A percentile compares a stretch with the other conserved stretches of the same genome.
phyloP scores from a whole-genome alignment of 495 filamentous ascomycete species.

The Penicillium angulare region DNA sequence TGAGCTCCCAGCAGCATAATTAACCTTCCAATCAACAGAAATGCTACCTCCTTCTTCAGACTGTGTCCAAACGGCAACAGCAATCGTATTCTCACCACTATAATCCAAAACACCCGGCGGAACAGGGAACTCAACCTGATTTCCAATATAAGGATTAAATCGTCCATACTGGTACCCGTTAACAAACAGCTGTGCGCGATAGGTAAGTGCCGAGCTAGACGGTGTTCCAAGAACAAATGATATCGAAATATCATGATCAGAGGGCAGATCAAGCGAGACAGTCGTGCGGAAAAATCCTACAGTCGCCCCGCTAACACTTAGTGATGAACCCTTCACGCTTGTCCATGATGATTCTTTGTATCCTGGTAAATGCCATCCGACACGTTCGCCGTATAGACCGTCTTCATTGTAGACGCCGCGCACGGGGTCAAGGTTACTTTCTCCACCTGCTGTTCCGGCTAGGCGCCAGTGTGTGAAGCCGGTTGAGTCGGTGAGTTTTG shows the following conservation, averaged over 20 bases:
- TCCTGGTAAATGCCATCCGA: constrained; percentile 64
- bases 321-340: constrained; percentile 27
- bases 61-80: constrained; percentile 48
- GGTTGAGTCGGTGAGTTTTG: constrained; percentile 39
- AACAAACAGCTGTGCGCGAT: constrained; percentile 42
- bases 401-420: constrained; percentile 77
- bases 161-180: constrained; percentile 55
- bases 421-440: constrained; percentile 60
- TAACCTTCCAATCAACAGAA: constrained; percentile 35
- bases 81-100: constrained; percentile 44
- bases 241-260: constrained; percentile 44
- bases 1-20: constrained; percentile 40
- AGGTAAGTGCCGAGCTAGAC: constrained; percentile 18
- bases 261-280: constrained; percentile 51
- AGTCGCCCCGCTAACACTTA: constrained; percentile 41
- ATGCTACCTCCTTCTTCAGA: constrained; percentile 40
- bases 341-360: constrained; percentile 50
- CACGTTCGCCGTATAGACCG: constrained; percentile 63
- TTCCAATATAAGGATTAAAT: constrained; percentile 49
- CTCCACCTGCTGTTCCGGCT: constrained; percentile 70
- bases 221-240: constrained; percentile 37
- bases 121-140: constrained; percentile 50
- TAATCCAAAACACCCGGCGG: constrained; percentile 50
- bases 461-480: constrained; percentile 64
- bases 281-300: constrained; percentile 62